A percentile compares a stretch with the other conserved stretches of the same genome.
These are phyloP conservation scores for Sideroxylon spinosum DNA, from an alignment of 179 eudicot species.

Conservation along the genomic window DNA sequence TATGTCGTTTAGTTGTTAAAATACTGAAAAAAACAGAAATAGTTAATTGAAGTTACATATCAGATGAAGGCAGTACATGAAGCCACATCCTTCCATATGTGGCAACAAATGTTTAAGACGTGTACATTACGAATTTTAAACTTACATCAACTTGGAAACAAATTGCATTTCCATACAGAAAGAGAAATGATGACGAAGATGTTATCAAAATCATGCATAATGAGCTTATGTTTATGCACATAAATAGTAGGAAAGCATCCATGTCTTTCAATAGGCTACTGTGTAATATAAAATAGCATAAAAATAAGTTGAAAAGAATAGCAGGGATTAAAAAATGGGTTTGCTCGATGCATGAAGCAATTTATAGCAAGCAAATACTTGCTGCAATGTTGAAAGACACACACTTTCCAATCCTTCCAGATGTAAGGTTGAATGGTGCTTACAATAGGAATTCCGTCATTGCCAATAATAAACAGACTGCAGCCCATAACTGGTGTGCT, in stretches of 20 bases:
- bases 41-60: too few species aligned
- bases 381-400: neutral
- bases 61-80: too few species aligned
- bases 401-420: neutral
- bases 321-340: neutral
- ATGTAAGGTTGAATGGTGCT: slow-evolving; percentile 29
- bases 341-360: neutral
- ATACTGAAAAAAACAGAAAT: neutral
- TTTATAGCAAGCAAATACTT: neutral
- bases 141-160: neutral
- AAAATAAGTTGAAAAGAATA: neutral
- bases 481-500: slow-evolving; percentile 95
- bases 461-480: slow-evolving; percentile 68
- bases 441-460: slow-evolving; percentile 67
- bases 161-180: neutral
- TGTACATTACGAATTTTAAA: neutral
- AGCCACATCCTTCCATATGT: too few species aligned
- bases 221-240: neutral
- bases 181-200: neutral
- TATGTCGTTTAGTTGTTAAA: neutral
- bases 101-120: neutral
- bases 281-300: neutral
- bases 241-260: neutral
- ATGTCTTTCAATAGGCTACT: neutral
- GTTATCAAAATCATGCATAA: neutral